Base-by-base conservation (phyloP, 2,329 filamentous ascomycete genomes). In the Talaromyces piceae region DNA sequence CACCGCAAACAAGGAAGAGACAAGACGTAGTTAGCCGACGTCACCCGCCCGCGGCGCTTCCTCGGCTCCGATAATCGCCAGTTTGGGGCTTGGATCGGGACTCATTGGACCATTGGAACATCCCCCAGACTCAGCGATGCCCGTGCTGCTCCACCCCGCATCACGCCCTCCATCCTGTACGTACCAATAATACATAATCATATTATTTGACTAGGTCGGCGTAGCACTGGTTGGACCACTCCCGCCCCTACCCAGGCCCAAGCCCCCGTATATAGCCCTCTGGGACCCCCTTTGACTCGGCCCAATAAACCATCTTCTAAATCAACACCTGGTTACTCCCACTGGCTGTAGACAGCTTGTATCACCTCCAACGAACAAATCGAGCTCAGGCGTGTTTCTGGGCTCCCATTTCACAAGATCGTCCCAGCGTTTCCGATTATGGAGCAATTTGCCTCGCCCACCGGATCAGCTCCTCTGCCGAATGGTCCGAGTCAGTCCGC, bases 381-480 rank as follows among this genome's bases (percentile, higher is more conserved):
- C 27, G 13, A 30, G 6, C 8, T 30, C 27, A 12, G 9, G n/a
- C 2, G 8, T 37, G 33, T 37, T 20, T 20, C 16, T 7, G 31
- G 8, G 31, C 9, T 33, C 18, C 2, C 16, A 37, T 11, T 12
- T 22, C 20, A 23, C 13, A 26, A 43, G 16, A 31, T 25, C 37
- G 44, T 25, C 23, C 13, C 39, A 25, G n/a, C 18, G 8, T 7
- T 25, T 41, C 30, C 25, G 18, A 9, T 31, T 41, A 53, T 53
- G 51, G 51, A 53, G 25, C 51, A 53, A 41, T 47, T 53, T 20
- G 51, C 51, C 23, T 53, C 51, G 11, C 20, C 46, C 11, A 53
- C n/a, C 41, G 30, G 51, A 49, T 26, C 27, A 13, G 23, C 46
- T 6, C 51, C 51, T 30, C 28, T 52, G 18, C 45, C 45, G n/a